These are phyloP conservation scores for Pseudocercospora pini-densiflorae DNA, from an alignment of 2,329 filamentous ascomycete species.

Conservation along the genomic window DNA sequence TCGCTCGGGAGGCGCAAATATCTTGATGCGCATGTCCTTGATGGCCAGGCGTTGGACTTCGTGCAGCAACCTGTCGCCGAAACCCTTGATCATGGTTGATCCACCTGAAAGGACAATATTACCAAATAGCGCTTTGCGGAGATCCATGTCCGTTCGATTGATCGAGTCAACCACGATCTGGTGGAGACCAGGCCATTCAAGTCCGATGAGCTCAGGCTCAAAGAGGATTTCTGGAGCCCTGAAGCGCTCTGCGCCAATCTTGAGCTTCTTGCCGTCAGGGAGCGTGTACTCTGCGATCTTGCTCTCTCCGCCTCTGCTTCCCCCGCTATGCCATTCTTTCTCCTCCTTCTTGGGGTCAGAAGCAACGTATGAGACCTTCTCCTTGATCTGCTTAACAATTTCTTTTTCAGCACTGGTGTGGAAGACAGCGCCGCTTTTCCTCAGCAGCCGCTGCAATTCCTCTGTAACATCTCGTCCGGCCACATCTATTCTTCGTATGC, in stretches of 20 bases:
- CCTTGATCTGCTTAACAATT: conserved; percentile 96
- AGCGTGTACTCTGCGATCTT: conserved; percentile 86
- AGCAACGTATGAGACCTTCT: conserved; percentile 90
- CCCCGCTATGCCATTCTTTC: conserved; percentile 82
- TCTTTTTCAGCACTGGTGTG: conserved; percentile 99
- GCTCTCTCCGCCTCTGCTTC: conserved; percentile 65
- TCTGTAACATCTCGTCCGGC: conserved; percentile 96
- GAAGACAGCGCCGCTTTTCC: conserved; percentile 92
- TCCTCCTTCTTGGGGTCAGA: conserved; percentile 91
- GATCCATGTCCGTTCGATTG: conserved; percentile 90
- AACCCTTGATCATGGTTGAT: conserved; percentile 94
- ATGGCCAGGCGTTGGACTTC: conserved; percentile 93
- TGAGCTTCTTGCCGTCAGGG: conserved; percentile 91
- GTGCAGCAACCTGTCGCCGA: conserved; percentile 87
- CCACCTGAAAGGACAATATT: conserved; percentile 98
- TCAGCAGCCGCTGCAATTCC: conserved; percentile 84
- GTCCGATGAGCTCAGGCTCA: conserved; percentile 93
- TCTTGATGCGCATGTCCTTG: conserved; percentile 99
- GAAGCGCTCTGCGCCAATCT: conserved; percentile 94
- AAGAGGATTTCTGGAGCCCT: conserved; percentile 96
- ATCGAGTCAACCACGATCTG: conserved; percentile 98
- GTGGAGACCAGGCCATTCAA: conserved; percentile 96
- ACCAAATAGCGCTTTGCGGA: conserved; percentile 89
- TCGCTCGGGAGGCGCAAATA: conserved; percentile 94
- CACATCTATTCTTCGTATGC: conserved; percentile 93